Evolutionary conservation across 2,329 filamentous ascomycete genomes (phyloP), one percentile per base, ranked within the genome.

Genomic region (Aspergillus quadricinctus): DNA sequence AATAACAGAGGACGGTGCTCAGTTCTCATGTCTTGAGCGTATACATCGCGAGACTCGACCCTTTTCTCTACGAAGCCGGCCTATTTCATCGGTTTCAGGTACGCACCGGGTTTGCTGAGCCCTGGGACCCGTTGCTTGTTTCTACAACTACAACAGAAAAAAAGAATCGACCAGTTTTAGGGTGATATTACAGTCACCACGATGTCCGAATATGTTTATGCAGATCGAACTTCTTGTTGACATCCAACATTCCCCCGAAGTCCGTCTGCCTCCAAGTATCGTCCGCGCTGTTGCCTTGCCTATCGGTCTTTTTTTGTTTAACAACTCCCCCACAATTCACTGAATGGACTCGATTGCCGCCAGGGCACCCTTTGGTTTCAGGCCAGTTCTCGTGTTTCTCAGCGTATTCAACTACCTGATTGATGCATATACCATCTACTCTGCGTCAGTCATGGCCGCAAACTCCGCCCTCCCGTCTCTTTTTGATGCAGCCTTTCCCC

Each of bases 261-360:
- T 79, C 23, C 80, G 79, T 50, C 66, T 83, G 0, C 79, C 80
- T 0, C 77, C 79, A 7, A 74, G 72, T 48, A 78, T 81, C 53
- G 59, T 80, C 3, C 78, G 78, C 17, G 75, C 73, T 53, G 74
- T 81, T 25, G 70, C 73, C 5, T 72, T 86, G 43, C 83, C 84
- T 0, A 71, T 83, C 43, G 79, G 81, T 9, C 72, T 84, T 1
- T 83, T 83, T 84, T 68, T 83, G 81, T 81, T 81, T 84, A 83
- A 82, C 0, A 80, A 81, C 51, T 79, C 71, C 49, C 75, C 69
- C 59, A 67, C 64, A 14, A 66, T 74, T 50, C 72, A 74, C 62
- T 75, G 72, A 72, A 69, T 74, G 56, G 70, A 64, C 2, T 67
- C 67, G 17, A 68, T 75, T 50, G 66, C 71, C 9, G 72, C 67